These are phyloP conservation scores for Torulaspora delbrueckii DNA, from an alignment of 805 yeast genomes.

Conservation along the genomic window DNA sequence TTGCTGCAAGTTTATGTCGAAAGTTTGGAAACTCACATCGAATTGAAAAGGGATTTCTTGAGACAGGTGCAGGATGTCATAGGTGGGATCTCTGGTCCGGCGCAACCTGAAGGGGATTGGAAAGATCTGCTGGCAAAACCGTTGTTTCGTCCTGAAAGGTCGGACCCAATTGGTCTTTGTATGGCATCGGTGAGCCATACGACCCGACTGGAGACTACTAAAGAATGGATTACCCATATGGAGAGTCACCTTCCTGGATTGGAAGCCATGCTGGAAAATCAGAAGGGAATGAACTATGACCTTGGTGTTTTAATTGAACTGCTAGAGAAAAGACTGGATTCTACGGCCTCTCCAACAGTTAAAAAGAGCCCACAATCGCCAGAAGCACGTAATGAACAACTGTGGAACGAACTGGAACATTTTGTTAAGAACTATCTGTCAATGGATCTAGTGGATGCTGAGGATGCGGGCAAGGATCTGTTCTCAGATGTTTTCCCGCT, in stretches of 20 bases:
- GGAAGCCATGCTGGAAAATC: constrained; percentile 14
- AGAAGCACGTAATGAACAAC: constrained; percentile 10
- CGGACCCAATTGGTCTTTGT: constrained; percentile 33
- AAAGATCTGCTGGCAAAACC: constrained; percentile 23
- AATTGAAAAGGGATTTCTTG: constrained; percentile 25
- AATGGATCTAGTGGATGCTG: constrained; percentile 15
- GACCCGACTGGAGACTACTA: constrained; percentile 17
- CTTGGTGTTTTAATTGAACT: constrained; percentile 12
- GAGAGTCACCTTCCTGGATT: constrained; percentile 2
- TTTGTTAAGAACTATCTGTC: constrained; percentile 17
- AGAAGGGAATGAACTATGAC: constrained; percentile 20
- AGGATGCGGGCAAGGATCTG: constrained; percentile 3
- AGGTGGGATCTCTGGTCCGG: constrained; percentile 9
- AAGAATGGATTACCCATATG: constrained; percentile 14
- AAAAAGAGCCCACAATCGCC: background rate
- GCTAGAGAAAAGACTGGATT: constrained; percentile 5
- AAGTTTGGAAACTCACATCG: constrained; percentile 25
- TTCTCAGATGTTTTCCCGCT: constrained; percentile 6
- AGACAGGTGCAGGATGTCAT: constrained; percentile 23
- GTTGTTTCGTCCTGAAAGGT: constrained; percentile 29
- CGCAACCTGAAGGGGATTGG: constrained; percentile 12
- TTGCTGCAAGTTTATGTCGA: constrained; percentile 18
- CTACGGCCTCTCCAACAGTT: background rate
- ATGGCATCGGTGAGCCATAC: constrained; percentile 18
- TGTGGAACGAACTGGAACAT: constrained; percentile 10